Evolutionary conservation across 768 basidiomycete species (phyloP), one percentile per base, ranked within the genome.

Genomic region (Lactifluus piperatus): DNA sequence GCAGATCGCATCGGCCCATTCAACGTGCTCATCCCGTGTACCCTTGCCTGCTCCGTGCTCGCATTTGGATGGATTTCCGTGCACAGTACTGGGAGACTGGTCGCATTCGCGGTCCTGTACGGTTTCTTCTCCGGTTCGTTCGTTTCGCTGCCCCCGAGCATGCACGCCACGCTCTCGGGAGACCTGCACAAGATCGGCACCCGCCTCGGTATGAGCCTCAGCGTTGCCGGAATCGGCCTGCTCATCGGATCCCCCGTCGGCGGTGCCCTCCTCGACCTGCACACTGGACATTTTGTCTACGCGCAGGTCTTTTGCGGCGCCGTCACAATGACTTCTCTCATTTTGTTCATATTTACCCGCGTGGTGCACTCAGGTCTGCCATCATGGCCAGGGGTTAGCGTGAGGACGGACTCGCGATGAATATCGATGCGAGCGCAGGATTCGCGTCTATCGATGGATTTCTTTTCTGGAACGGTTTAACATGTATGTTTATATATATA

Each of bases 31-130:
- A 67, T 69, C 36, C 51, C 66, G 2, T 65, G 63, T 14, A 57
- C 68, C 11, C 53, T 69, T 37, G 50, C 61, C 29, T 68, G 64
- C 34, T 66, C 65, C 24, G 65, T 67, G 4, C 57, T 73, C 37
- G 65, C 68, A 22, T 65, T 72, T 29, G 60, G 65, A 29, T 71
- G 73, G 71, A 62, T 71, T 13, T 70, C 64, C 5, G 58, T 73
- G 14, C 51, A 58, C 46, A 68, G 54, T 22, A 65, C 66, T 5
- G 65, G 56, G 5, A 68, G 69, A 30, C 58, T 71, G 6, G 46
- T 75, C 7, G 64, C 67, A 14, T 71, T 76, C 26, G 69, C 68
- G 1, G 54, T 73, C 46, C 64, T 76, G 26, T 76, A 71, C 56
- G 75, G 75, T 1, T 75, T 76, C 63, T 73, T 73, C 56, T 66